Conservation (phyloP, 805 yeast genomes). For the Myxozyma neotropica region DNA sequence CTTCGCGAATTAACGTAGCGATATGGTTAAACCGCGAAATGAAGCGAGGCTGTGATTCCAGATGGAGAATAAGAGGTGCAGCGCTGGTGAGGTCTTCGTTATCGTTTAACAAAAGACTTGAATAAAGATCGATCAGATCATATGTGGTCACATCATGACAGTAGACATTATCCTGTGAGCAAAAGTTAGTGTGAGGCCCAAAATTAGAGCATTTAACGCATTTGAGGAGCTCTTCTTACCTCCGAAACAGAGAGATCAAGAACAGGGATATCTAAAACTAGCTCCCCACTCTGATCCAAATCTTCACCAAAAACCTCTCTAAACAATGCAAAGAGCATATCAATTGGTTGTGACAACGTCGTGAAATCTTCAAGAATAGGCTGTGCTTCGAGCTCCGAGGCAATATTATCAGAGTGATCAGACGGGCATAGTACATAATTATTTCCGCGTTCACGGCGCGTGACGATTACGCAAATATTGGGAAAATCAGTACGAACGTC, state of each 20-base stretch:
- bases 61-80: constrained; percentile 9
- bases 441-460: not conserved
- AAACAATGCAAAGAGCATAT: constrained; percentile 13
- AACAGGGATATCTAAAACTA: constrained; percentile 18
- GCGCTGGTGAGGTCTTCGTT: not conserved
- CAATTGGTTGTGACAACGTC: constrained; percentile 18
- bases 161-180: constrained; percentile 23
- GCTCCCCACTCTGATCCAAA: constrained; percentile 13
- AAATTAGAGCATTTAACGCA: not conserved
- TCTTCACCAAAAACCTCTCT: constrained; percentile 9
- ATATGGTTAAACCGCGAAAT: constrained; percentile 27
- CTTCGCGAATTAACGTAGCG: constrained; percentile 21
- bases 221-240: constrained; percentile 11
- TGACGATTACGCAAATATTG: constrained; percentile 11
- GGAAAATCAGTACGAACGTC: constrained; percentile 13
- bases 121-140: constrained; percentile 29
- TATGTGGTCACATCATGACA: constrained; percentile 26
- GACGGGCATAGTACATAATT: constrained; percentile 20
- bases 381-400: not conserved
- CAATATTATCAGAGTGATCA: constrained; percentile 4
- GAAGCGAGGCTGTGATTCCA: constrained; percentile 21
- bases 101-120: constrained; percentile 20
- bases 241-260: constrained; percentile 21
- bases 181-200: not conserved
- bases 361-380: constrained; percentile 10